Conservation (phyloP, 345 rosid genomes). For the Mallotus nudiflorus region DNA sequence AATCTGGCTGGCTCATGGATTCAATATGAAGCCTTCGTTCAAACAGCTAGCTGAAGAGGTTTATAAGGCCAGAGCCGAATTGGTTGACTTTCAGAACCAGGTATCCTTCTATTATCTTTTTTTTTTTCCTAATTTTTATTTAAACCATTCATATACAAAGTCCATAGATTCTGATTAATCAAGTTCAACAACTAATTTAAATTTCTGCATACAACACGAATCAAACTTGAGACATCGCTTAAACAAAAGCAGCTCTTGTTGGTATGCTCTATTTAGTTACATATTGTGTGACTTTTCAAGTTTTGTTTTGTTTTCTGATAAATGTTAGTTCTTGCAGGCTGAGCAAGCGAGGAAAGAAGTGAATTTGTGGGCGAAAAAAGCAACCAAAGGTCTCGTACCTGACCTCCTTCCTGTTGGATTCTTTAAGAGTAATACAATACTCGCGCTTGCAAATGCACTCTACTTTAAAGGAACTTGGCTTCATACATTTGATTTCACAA, state of each 20-base stretch:
- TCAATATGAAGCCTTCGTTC: constrained; percentile 19
- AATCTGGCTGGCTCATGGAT: constrained; percentile 16
- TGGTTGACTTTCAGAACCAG: constrained; percentile 24
- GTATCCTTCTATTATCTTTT: background rate
- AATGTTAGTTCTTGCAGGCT: background rate
- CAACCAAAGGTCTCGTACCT: background rate
- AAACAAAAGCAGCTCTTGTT: too few species aligned
- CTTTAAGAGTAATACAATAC: background rate
- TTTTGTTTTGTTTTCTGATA: too few species aligned
- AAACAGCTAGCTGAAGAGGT: constrained; percentile 11
- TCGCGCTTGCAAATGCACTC: constrained; percentile 9
- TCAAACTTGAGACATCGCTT: too few species aligned
- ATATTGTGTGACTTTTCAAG: too few species aligned
- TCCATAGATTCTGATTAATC: too few species aligned
- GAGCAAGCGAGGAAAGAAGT: background rate
- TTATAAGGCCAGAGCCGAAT: constrained; percentile 16
- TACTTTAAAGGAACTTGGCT: constrained; percentile 6
- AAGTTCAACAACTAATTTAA: too few species aligned
- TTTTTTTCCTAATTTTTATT: too few species aligned
- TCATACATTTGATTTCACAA: background rate
- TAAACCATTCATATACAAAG: too few species aligned
- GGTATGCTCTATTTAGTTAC: too few species aligned
- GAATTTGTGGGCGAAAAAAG: background rate
- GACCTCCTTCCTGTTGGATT: background rate
- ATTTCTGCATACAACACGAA: too few species aligned